Percentiles rank a stretch among this genome's conserved stretches.
phyloP scores from a whole-genome alignment of 2,329 filamentous ascomycete species.

The Emericellopsis cladophorae region DNA sequence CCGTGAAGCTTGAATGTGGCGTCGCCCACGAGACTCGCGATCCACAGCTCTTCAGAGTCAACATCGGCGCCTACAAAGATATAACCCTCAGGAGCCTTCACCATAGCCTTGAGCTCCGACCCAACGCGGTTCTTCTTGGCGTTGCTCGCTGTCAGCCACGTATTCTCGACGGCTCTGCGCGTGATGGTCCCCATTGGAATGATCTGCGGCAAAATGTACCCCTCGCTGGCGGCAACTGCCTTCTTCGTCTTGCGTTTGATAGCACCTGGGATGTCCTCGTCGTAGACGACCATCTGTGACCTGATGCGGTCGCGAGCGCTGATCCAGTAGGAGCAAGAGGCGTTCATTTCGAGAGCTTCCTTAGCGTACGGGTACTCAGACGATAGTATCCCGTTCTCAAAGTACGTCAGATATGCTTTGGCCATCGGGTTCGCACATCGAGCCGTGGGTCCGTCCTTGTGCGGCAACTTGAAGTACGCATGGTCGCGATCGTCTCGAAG shows the following conservation, averaged over 20 bases:
- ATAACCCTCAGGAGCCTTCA: conserved; percentile 81
- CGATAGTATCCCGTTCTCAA: conserved; percentile 76
- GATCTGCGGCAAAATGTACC: conserved; percentile 87
- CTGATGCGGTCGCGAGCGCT: conserved; percentile 85
- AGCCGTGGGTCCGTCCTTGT: conserved; percentile 83
- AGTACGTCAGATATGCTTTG: conserved; percentile 81
- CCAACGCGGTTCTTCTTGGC: conserved; percentile 93
- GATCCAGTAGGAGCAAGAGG: conserved; percentile 98
- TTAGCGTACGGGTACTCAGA: conserved; percentile 87
- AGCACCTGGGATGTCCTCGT: conserved; percentile 37
- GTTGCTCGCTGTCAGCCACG: conserved; percentile 95
- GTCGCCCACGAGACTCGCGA: conserved; percentile 88
- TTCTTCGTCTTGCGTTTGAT: conserved; percentile 6
- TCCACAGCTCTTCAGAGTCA: conserved; percentile 96
- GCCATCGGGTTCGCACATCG: conserved; percentile 80
- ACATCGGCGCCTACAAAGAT: conserved; percentile 94
- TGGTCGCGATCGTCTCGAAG: conserved; percentile 55
- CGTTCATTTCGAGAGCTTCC: conserved; percentile 95
- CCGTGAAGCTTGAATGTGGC: conserved; percentile 91
- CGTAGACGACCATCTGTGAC: conserved; percentile 90
- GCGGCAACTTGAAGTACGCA: conserved; percentile 83
- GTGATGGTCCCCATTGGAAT: conserved; percentile 99
- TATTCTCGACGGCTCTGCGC: conserved; percentile 87
- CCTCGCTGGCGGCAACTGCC: conserved; percentile 21
- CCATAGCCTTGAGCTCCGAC: conserved; percentile 94